Evolutionary conservation across 495 filamentous ascomycete species (phyloP).

Genomic region (Lepraria neglecta): DNA sequence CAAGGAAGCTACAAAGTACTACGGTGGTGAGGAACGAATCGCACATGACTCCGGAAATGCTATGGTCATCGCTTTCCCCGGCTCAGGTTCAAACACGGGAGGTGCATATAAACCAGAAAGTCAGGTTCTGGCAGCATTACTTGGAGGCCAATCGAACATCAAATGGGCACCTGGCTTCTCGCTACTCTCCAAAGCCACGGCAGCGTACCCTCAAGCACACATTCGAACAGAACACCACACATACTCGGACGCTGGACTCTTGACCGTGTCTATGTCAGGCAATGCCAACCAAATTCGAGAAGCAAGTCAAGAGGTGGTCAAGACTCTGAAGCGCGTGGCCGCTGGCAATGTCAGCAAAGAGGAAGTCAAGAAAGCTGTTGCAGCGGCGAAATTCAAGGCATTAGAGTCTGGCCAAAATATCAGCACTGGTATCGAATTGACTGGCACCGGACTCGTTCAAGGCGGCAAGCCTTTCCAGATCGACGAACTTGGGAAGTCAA

Average conservation of each 20-base stretch:
- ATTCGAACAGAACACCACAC: constrained; percentile 66
- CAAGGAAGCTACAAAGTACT: constrained; percentile 66
- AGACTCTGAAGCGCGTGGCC: constrained; percentile 71
- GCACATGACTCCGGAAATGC: constrained; percentile 65
- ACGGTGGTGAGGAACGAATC: constrained; percentile 89
- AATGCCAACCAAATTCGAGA: constrained; percentile 59
- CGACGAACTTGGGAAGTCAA: constrained; percentile 67
- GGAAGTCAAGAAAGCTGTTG: constrained; percentile 82
- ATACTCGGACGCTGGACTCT: constrained; percentile 92
- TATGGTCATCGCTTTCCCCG: constrained; percentile 85
- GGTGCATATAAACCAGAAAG: constrained; percentile 77
- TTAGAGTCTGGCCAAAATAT: constrained; percentile 75
- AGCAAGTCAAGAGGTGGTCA: constrained; percentile 57
- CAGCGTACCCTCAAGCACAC: constrained; percentile 56
- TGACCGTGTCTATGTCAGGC: constrained; percentile 73
- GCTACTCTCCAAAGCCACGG: constrained; percentile 69
- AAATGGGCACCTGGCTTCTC: constrained; percentile 96
- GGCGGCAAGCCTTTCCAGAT: constrained; percentile 81
- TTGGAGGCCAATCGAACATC: constrained; percentile 84
- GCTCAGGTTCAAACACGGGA: constrained; percentile 65
- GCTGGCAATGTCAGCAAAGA: constrained; percentile 71
- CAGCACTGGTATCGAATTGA: constrained; percentile 59
- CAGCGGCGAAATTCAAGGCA: constrained; percentile 88
- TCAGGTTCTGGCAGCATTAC: constrained; percentile 78
- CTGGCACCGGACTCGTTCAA: constrained; percentile 70